These are phyloP conservation scores for Lecanoromycetidae sp. DNA, from an alignment of 2,329 filamentous ascomycete genomes.

Conservation along the genomic window DNA sequence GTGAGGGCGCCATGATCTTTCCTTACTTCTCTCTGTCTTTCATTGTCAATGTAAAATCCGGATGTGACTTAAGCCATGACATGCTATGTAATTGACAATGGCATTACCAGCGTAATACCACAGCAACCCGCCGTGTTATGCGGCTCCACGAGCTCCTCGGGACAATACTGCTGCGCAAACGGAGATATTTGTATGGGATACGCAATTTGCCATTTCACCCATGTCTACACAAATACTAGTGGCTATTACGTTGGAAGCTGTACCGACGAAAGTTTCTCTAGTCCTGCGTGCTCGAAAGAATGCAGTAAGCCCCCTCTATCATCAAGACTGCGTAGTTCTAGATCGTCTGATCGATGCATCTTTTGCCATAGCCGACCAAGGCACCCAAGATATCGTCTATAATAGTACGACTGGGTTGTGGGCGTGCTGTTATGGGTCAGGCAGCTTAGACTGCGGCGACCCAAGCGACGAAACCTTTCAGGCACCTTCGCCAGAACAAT, in stretches of 20 bases:
- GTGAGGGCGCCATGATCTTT: no score
- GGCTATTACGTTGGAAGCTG: slow-evolving; percentile 4
- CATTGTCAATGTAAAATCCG: no score
- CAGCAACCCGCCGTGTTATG: background rate
- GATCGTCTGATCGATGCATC: background rate
- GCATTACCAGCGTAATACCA: no score
- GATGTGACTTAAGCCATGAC: no score
- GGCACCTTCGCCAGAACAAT: background rate
- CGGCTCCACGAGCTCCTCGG: background rate
- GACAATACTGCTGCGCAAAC: background rate
- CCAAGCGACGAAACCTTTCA: background rate
- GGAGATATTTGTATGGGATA: background rate
- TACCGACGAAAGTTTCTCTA: background rate
- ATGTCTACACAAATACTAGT: background rate
- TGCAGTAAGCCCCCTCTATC: background rate
- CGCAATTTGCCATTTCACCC: background rate
- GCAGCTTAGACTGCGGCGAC: background rate
- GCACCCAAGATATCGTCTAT: background rate
- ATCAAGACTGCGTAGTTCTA: background rate
- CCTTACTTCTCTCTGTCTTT: no score
- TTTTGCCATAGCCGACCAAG: background rate
- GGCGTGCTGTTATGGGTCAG: background rate
- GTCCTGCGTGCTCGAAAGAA: background rate
- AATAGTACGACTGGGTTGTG: background rate
- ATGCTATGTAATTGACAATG: background rate